Base-by-base conservation (phyloP, 331 rosid species). In the Erythrophleum ivorense region DNA sequence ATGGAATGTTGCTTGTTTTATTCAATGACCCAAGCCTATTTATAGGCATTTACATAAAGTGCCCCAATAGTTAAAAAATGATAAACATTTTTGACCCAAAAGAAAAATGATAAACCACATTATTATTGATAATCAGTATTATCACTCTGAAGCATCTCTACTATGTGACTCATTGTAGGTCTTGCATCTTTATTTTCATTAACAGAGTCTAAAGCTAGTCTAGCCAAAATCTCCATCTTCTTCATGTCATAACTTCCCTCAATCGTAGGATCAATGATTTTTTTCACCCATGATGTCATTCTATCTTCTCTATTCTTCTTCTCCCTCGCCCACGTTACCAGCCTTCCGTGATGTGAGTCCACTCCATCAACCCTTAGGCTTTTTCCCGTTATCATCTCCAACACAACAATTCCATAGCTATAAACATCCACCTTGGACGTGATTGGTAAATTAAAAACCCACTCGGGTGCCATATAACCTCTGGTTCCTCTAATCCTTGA, bases 361-460 rank as follows among this genome's bases (percentile, higher is more conserved):
- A 34, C 38, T 59, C 38, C 66, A 59, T 59, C 66, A 1, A 29
- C 38, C 38, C 15, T 24, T 38, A 59, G 11, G 66, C 38, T 29
- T 59, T 24, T 59, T 59, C 66, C 66, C 3, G 66, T 59, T 29
- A 59, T 59, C 66, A 24, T 24, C 65, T 59, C 66, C 66, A 59
- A 24, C 8, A 59, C 16, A 0, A 59, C 66, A 29, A 59, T 24
- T 59, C 66, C 66, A 59, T 24, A 59, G 38, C 38, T 59, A 15
- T 59, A 59, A 11, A 59, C 66, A 59, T 59, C 66, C 9, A 59
- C 66, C 16, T 59, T 59, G 15, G 66, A 59, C 2, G 66, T 59
- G 31, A 59, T 59, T 59, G 66, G 66, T 3, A 59, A 1, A 2
- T 59, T 59, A 14, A 59, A 59, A 10, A 59, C 38, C 66, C 66